phyloP scores from a whole-genome alignment of 2,329 filamentous ascomycete species.

The Immersiporthe knoxdaviesiana region DNA sequence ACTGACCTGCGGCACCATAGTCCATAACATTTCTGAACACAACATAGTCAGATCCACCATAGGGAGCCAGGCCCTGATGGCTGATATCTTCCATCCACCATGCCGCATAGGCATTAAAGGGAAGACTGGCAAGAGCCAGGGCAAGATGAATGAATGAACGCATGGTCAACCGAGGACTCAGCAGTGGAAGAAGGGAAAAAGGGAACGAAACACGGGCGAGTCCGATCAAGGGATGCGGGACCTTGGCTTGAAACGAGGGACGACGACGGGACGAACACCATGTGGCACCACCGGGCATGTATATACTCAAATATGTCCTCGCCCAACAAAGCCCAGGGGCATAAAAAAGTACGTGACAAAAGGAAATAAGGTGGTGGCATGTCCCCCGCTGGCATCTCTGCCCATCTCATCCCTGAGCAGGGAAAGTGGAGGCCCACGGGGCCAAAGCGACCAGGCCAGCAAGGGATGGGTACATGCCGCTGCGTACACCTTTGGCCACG shows the following conservation, averaged over 20 bases:
- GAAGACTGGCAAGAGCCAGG: slow-evolving; percentile 37
- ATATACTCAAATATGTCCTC: slow-evolving; percentile 22
- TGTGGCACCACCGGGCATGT: slow-evolving; percentile 16
- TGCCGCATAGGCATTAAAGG: slow-evolving; percentile 34
- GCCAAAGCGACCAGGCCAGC: slow-evolving; percentile 16
- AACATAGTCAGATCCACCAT: slow-evolving; percentile 44
- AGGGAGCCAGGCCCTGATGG: slow-evolving; percentile 50
- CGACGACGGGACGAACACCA: slow-evolving; percentile 24
- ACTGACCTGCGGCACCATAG: slow-evolving; percentile 46
- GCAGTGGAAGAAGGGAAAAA: slow-evolving; percentile 3
- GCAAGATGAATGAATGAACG: slow-evolving; percentile 34
- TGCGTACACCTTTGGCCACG: slow-evolving; percentile 8
- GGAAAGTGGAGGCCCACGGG: slow-evolving; percentile 9
- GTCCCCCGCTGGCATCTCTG: slow-evolving; percentile 12
- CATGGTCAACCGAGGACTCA: slow-evolving; percentile 32
- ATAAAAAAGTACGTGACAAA: background rate
- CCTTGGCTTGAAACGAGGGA: slow-evolving; percentile 2
- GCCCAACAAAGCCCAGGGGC: background rate
- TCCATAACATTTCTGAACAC: slow-evolving; percentile 54
- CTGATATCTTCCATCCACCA: slow-evolving; percentile 40
- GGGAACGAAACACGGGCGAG: slow-evolving; percentile 17
- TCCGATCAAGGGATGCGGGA: slow-evolving; percentile 6
- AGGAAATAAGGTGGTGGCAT: slow-evolving; percentile 1
- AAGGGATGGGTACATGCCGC: slow-evolving; percentile 14
- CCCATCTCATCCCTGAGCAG: slow-evolving; percentile 20